phyloP scores from a whole-genome alignment of 225 moss, liverwort and hornwort species.

The Neckera pumila region DNA sequence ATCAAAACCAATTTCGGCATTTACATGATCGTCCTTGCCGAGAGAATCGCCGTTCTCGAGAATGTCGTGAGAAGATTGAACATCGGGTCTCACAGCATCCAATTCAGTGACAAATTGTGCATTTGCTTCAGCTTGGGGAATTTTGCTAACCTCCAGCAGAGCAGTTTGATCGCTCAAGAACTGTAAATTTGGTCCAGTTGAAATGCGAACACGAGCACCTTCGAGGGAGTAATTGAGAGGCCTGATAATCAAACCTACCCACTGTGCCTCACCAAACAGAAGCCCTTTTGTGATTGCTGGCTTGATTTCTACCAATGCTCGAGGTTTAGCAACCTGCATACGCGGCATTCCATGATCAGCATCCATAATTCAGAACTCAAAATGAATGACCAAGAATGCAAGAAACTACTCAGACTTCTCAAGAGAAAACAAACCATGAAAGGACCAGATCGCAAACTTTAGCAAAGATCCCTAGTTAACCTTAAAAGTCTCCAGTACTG shows the following conservation, averaged over 20 bases:
- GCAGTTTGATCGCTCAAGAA: conserved; percentile 54
- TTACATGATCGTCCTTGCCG: background rate
- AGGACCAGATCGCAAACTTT: background rate
- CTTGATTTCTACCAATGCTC: conserved; percentile 64
- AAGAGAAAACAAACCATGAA: background rate
- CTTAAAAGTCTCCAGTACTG: background rate
- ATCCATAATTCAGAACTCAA: background rate
- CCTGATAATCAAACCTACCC: conserved; percentile 77
- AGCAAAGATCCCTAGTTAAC: background rate
- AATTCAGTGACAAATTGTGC: background rate
- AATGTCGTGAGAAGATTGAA: background rate
- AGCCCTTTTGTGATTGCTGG: conserved; percentile 75
- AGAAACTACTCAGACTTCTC: background rate
- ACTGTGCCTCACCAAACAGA: conserved; percentile 72
- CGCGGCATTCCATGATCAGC: background rate
- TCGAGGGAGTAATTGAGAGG: conserved; percentile 79
- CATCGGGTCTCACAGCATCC: conserved; percentile 2
- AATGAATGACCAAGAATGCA: background rate
- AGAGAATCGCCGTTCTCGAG: conserved; percentile 11
- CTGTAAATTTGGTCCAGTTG: conserved; percentile 54
- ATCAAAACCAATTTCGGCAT: background rate
- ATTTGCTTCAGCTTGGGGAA: conserved; percentile 2
- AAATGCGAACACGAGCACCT: conserved; percentile 53
- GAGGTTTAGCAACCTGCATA: conserved; percentile 72
- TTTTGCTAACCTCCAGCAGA: conserved; percentile 42